Conservation (phyloP, 106 monocot species). For the Dactylorhiza incarnata region DNA sequence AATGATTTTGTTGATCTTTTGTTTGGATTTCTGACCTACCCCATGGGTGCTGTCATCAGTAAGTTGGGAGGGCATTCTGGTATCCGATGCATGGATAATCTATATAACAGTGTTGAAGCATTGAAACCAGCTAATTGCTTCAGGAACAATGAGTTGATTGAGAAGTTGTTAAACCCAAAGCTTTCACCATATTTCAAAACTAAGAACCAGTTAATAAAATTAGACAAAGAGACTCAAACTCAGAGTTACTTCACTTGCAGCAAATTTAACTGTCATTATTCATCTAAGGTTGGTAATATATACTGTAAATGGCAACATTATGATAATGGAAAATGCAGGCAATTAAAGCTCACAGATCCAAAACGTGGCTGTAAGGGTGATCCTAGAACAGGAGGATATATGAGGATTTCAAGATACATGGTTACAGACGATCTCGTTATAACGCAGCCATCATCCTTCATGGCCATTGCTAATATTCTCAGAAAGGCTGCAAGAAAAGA, state of each 20-base stretch:
- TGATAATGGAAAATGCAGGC: neutral
- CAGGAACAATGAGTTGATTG: no score
- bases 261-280: neutral
- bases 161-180: no score
- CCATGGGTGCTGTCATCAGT: neutral
- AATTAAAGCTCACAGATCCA: no score
- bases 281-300: neutral
- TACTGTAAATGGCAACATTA: neutral
- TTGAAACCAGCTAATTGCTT: no score
- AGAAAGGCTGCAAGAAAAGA: neutral
- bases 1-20: conserved; percentile 1
- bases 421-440: neutral
- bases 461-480: neutral
- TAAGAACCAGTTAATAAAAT: no score
- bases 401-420: neutral
- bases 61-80: neutral
- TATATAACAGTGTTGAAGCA: no score
- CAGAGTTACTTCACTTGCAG: neutral
- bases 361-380: neutral
- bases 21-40: neutral
- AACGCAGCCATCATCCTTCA: neutral
- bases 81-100: neutral
- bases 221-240: neutral
- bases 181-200: no score
- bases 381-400: neutral